These are phyloP conservation scores for Diaporthe nobilis DNA, from an alignment of 2,329 filamentous ascomycete genomes.

Conservation along the genomic window DNA sequence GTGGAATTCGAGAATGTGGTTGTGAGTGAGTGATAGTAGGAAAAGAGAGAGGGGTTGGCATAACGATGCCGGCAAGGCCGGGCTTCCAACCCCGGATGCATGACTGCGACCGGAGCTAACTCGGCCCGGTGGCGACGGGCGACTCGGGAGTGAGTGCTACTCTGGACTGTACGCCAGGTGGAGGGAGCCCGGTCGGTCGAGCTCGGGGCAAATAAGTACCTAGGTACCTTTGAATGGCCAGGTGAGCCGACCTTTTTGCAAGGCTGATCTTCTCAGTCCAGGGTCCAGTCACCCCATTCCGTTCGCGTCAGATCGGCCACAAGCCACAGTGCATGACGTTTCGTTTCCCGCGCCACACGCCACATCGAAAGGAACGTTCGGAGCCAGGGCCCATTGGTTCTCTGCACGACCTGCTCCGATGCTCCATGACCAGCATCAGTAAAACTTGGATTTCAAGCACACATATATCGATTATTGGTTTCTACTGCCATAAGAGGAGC, in stretches of 20 bases:
- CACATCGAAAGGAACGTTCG: neutral
- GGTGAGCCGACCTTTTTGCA: neutral
- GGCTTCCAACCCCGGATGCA: neutral
- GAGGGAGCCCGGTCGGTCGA: slow-evolving; percentile 2
- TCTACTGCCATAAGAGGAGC: neutral
- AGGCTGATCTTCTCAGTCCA: neutral
- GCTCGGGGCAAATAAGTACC: neutral
- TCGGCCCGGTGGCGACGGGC: neutral
- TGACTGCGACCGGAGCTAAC: neutral
- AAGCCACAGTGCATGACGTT: slow-evolving; percentile 28
- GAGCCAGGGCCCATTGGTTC: neutral
- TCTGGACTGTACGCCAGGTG: neutral
- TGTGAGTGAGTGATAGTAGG: neutral
- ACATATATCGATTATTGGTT: neutral
- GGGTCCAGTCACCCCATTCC: neutral
- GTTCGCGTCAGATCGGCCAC: neutral
- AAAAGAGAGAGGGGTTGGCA: too few relatives aligned
- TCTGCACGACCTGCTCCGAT: neutral
- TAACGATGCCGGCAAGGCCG: neutral
- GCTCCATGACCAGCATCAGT: neutral
- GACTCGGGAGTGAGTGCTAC: neutral
- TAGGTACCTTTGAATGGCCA: neutral
- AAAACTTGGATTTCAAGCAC: neutral
- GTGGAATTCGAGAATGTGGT: neutral
- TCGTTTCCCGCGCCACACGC: slow-evolving; percentile 1